Conservation (phyloP, 2,329 filamentous ascomycete species). For the Venturia effusa region DNA sequence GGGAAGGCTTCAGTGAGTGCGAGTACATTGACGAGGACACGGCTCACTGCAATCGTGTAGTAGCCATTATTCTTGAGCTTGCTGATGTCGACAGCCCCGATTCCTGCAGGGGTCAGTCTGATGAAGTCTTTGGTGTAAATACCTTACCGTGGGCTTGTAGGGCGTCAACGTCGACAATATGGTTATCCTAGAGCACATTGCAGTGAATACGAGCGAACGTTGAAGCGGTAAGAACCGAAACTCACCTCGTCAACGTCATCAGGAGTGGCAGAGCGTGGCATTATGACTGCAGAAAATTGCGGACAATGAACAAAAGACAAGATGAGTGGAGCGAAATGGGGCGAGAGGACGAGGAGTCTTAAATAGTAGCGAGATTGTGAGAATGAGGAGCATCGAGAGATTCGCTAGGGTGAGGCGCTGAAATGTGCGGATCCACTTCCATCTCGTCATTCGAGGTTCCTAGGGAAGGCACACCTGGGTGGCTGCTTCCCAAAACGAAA, state of each 20-base stretch:
- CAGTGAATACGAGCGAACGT: background rate
- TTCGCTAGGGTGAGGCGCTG: background rate
- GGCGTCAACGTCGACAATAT: conserved; percentile 55
- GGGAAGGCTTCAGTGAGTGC: background rate
- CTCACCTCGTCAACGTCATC: conserved; percentile 43
- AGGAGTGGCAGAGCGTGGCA: conserved; percentile 42
- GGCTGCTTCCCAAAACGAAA: background rate
- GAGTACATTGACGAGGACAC: background rate
- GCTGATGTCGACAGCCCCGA: conserved; percentile 53
- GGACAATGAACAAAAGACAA: background rate
- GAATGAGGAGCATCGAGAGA: background rate
- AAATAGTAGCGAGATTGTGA: background rate
- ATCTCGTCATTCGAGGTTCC: background rate
- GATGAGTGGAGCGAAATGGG: background rate
- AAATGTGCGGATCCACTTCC: background rate
- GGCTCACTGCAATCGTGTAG: conserved; percentile 49
- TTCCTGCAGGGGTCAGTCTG: conserved; percentile 32
- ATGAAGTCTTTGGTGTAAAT: background rate
- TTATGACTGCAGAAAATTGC: conserved; percentile 18
- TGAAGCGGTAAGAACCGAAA: background rate
- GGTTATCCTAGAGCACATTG: conserved; percentile 29
- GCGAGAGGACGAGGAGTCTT: background rate
- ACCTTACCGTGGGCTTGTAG: conserved; percentile 51
- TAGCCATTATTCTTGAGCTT: conserved; percentile 54
- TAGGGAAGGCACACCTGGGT: background rate